Evolutionary conservation across 1,284 basidiomycete species (phyloP), one percentile per base, ranked within the genome.

Genomic region (Leucoagaricus sp.): DNA sequence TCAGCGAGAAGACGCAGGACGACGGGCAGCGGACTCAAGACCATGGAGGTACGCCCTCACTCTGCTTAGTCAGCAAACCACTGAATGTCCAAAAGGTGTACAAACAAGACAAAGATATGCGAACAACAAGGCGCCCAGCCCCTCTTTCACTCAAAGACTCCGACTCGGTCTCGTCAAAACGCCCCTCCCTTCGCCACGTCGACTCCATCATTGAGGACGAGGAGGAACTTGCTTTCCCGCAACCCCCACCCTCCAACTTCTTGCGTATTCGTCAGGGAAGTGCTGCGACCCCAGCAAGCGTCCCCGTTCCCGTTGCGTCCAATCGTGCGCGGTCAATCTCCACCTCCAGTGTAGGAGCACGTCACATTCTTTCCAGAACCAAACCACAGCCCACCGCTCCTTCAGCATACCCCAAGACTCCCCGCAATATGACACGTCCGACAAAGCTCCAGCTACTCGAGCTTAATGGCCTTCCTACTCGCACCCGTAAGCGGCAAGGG

Each of bases 1-100:
- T 77, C 52, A 85, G 81, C 61, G 80, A 80, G 44, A 51, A 57
- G 53, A 33, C 42, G 72, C 73, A 17, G 76, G 55, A 57, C 28
- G 55, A 57, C 44, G 34, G 52, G 5, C 52, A 54, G 49, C 42
- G 42, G 94, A 52, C 77, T 97, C 55, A 90, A 87, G 71, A 91
- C 86, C 38, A 94, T 95, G 82, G 93, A 96, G 80, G 94, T 94
- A 73, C 70, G 73, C 67, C 40, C 53, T 62, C 55, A 50, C 64
- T 67, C 60, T 59, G 64, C 64, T 69, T 71, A 70, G 67, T 71
- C 65, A 71, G 60, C 67, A 46, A 10, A 55, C 63, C 58, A 63
- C 63, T 64, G 67, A 65, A 62, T 62, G 60, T 46, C 60, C 62
- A 57, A 59, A 61, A 87, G 86, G 77, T 80, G 54, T 81, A 83